These are phyloP conservation scores for Aspergillus pseudoterreus DNA, from an alignment of 2,329 filamentous ascomycete species.

Conservation along the genomic window DNA sequence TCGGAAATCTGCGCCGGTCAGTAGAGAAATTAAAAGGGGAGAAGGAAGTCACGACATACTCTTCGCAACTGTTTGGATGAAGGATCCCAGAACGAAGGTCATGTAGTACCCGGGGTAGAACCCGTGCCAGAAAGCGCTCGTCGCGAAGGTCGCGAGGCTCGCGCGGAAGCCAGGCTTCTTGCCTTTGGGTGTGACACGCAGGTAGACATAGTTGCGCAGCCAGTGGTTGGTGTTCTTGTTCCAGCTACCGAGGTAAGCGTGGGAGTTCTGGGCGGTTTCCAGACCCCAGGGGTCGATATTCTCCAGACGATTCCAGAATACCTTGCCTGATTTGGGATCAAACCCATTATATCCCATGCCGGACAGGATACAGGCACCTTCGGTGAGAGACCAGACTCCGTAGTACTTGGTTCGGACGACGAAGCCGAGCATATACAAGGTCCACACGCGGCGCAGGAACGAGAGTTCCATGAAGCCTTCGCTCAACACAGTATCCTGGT, in stretches of 20 bases:
- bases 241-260: constrained; percentile 87
- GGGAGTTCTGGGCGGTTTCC: constrained; percentile 88
- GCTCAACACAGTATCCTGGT: constrained; percentile 59
- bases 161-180: constrained; percentile 96
- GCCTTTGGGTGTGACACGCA: constrained; percentile 89
- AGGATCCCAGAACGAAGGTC: constrained; percentile 80
- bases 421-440: constrained; percentile 79
- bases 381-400: constrained; percentile 88
- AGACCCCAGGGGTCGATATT: constrained; percentile 86
- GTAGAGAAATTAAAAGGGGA: constrained; percentile 15
- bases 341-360: constrained; percentile 94
- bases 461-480: constrained; percentile 64
- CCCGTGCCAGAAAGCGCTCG: constrained; percentile 95
- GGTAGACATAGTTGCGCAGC: constrained; percentile 92
- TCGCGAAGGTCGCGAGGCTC: constrained; percentile 88
- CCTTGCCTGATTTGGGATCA: constrained; percentile 76
- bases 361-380: constrained; percentile 89
- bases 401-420: constrained; percentile 90
- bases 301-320: constrained; percentile 83
- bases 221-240: constrained; percentile 99
- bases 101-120: constrained; percentile 98
- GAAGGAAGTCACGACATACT: constrained; percentile 56
- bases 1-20: constrained; percentile 65
- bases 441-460: constrained; percentile 70
- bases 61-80: constrained; percentile 91